phyloP scores from a whole-genome alignment of 75 land plant genomes.

The Cunninghamia lanceolata region DNA sequence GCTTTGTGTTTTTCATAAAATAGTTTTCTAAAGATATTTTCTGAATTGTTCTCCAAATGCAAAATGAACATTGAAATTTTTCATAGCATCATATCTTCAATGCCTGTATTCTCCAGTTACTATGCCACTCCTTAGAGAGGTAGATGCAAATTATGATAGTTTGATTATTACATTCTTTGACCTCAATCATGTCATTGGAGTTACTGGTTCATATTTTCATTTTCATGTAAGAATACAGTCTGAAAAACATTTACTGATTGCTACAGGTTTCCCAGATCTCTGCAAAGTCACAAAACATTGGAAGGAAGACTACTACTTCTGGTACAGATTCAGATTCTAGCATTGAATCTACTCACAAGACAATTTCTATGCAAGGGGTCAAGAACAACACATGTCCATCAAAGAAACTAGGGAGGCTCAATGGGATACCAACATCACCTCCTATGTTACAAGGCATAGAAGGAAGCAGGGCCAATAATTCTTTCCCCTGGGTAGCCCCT shows the following conservation, averaged over 20 bases:
- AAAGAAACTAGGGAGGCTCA: neutral
- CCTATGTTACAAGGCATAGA: neutral
- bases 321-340: slow-evolving; percentile 5
- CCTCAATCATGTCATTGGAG: neutral
- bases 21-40: neutral
- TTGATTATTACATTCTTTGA: neutral
- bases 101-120: neutral
- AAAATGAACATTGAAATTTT: neutral
- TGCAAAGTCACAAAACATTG: neutral
- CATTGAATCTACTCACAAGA: slow-evolving; percentile 2
- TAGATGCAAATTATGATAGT: neutral
- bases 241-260: neutral
- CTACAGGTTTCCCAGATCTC: neutral
- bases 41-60: neutral
- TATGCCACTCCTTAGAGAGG: neutral
- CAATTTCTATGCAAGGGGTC: neutral
- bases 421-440: neutral
- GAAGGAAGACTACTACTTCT: slow-evolving; percentile 4
- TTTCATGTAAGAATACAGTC: neutral
- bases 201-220: neutral
- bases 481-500: neutral
- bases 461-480: slow-evolving; percentile 5
- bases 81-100: neutral
- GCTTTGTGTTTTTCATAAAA: neutral
- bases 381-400: neutral